Base-by-base conservation (phyloP, 768 basidiomycete species). In the Leccinum subtestaceum region DNA sequence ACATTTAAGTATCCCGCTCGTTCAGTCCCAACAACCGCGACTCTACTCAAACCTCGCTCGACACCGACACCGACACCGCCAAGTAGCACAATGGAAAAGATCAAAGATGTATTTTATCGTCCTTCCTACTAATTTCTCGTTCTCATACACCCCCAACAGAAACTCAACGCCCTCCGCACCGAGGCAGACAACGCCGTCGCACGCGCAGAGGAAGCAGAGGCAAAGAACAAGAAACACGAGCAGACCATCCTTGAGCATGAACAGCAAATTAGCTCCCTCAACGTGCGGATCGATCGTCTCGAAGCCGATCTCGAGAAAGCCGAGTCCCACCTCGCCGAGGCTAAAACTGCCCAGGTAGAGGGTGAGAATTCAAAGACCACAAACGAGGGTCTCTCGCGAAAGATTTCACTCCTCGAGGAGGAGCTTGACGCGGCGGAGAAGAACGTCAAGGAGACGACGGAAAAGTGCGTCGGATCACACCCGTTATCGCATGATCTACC, bases 391-490 rank as follows among this genome's bases (percentile, higher is more conserved):
- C 79, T 98, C 57, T 63, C 69, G 32, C 80, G 96, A 62, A 99
- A 98, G 81, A 84, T 98, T 29, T 85, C 90, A 66, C 78, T 98
- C 11, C 78, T 98, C 40, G 96, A 98, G 76, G 94, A 96, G 70
- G 96, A 99, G 76, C 83, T 99, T 3, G 97, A 98, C 69, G 83
- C 84, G 38, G 89, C 96, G 10, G 97, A 99, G 81, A 95, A 94
- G 85, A 94, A 93, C 70, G 79, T 93, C 63, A 96, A 96, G 78
- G 96, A 98, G 69, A 95, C 93, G 1, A 88, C 91, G 31, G 97
- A 98, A 77, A 96, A 94, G 96, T 97, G 71, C 68, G 92, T 84
- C 38, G 15, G 45, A 34, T 59, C 52, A 23, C 4, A 23, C 32
- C 19, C 21, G 27, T 55, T 47, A 62, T 65, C 67, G 4, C 38